These are phyloP conservation scores for Pleurotus pulmonarius DNA, from an alignment of 768 basidiomycete species.

Conservation along the genomic window DNA sequence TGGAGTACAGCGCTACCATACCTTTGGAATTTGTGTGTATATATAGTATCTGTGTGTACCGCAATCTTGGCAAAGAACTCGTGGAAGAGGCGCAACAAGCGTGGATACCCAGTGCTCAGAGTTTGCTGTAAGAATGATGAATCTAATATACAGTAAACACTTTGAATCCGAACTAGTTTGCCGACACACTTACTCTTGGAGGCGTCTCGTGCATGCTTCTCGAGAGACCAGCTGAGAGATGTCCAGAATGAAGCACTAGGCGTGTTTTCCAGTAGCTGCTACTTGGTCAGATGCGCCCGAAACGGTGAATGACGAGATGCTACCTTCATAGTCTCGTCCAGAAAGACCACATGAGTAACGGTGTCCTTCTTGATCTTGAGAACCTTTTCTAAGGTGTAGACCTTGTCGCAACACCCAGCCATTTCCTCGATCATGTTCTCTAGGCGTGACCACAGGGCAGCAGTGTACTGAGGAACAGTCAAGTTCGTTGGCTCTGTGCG, in stretches of 20 bases:
- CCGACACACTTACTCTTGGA: conserved; percentile 54
- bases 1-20: conserved; percentile 20
- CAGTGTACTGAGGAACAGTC: conserved; percentile 83
- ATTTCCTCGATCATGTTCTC: conserved; percentile 86
- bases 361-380: conserved; percentile 85
- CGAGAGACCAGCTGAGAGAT: conserved; percentile 72
- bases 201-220: conserved; percentile 78
- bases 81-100: conserved; percentile 86
- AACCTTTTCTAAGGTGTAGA: conserved; percentile 94
- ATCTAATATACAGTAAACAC: conserved; percentile 37
- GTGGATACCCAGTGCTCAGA: conserved; percentile 81
- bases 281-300: not conserved
- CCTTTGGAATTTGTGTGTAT: conserved; percentile 84
- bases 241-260: conserved; percentile 93
- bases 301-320: not conserved
- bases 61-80: conserved; percentile 96
- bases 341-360: conserved; percentile 68
- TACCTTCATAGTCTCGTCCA: conserved; percentile 94
- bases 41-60: conserved; percentile 92
- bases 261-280: conserved; percentile 80
- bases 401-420: conserved; percentile 89
- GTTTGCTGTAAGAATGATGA: conserved; percentile 92
- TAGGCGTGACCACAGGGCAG: conserved; percentile 76
- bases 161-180: not conserved
- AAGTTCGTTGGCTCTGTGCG: conserved; percentile 88